Percentiles rank a stretch among this genome's conserved stretches.
Evolutionary conservation across 208 protist species (phyloP).

Genomic region (Crithidia bombi): DNA sequence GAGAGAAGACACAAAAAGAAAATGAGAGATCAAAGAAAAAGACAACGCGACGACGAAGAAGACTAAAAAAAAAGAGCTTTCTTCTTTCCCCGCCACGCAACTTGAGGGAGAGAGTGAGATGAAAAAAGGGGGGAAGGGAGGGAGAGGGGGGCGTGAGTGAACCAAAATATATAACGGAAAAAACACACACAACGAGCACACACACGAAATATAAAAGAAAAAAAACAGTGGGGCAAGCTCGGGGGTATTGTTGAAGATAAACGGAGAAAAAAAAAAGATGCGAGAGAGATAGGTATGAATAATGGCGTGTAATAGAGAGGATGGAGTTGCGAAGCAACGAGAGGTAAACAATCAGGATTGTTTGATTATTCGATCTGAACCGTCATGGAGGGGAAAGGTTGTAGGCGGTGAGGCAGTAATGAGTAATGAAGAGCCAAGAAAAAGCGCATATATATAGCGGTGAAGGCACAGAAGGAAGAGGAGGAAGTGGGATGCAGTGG

Average conservation of each 20-base stretch:
- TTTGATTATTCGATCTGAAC: constrained; percentile 1
- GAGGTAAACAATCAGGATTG: constrained; percentile 1
- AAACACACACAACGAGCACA: too few relatives aligned
- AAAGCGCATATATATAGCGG: too few relatives aligned
- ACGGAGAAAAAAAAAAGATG: constrained; percentile 14
- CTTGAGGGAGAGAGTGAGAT: constrained; percentile 7
- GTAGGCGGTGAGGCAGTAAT: too few relatives aligned
- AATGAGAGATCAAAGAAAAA: constrained; percentile 5
- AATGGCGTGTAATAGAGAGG: constrained; percentile 2
- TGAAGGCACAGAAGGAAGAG: too few relatives aligned
- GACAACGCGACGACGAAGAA: constrained; percentile 5
- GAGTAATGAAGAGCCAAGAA: too few relatives aligned
- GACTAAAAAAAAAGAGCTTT: constrained; percentile 4
- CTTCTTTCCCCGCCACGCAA: constrained; percentile 5
- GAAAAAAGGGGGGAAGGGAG: constrained; percentile 12
- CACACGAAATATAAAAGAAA: constrained; percentile 11
- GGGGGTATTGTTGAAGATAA: constrained; percentile 12
- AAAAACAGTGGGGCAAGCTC: too few relatives aligned
- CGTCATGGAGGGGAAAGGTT: too few relatives aligned
- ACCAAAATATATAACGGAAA: too few relatives aligned
- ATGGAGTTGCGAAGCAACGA: constrained; percentile 5
- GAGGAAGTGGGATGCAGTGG: too few relatives aligned
- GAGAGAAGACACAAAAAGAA: constrained; percentile 15
- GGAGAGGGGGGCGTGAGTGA: too few relatives aligned
- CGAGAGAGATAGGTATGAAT: constrained; percentile 7